Percentiles rank a stretch among this genome's conserved stretches.
Evolutionary conservation across 352 stramenopile genomes (phyloP).

Genomic region (Pythium monospermum): DNA sequence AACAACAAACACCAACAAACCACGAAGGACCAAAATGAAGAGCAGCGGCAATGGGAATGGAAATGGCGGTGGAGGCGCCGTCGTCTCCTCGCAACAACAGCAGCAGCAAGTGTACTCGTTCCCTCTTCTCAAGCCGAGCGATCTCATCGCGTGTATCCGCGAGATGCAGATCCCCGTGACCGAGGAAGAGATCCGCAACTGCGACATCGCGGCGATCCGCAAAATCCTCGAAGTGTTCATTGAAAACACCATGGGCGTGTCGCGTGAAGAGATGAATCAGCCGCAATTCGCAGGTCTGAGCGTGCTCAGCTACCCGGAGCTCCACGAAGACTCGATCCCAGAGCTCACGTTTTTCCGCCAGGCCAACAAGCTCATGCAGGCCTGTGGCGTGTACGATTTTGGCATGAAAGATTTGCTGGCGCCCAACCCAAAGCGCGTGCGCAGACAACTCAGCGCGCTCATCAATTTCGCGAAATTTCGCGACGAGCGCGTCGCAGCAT

Average conservation of each 20-base stretch:
- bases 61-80: constrained; percentile 6
- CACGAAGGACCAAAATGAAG: too few relatives aligned
- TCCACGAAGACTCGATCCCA: constrained; percentile 92
- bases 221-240: constrained; percentile 90
- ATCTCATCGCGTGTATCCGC: constrained; percentile 90
- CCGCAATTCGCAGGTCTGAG: constrained; percentile 81
- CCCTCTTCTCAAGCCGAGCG: constrained; percentile 90
- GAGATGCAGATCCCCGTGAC: constrained; percentile 89
- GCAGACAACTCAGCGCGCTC: constrained; percentile 91
- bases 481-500: constrained; percentile 88
- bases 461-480: constrained; percentile 98
- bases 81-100: too few relatives aligned
- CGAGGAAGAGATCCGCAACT: constrained; percentile 86
- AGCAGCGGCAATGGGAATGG: constrained; percentile 1
- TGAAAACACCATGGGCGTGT: constrained; percentile 86
- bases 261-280: constrained; percentile 89
- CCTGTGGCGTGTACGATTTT: constrained; percentile 94
- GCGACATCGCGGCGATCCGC: constrained; percentile 62
- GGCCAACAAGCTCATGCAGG: constrained; percentile 84
- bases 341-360: constrained; percentile 92
- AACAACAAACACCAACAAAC: background rate
- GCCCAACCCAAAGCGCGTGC: constrained; percentile 88
- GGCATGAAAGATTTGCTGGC: constrained; percentile 87
- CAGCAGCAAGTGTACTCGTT: constrained; percentile 75
- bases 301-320: constrained; percentile 83